A percentile compares a stretch with the other conserved stretches of the same genome.
phyloP scores from a whole-genome alignment of 2,329 filamentous ascomycete genomes.

The Alternaria atra region DNA sequence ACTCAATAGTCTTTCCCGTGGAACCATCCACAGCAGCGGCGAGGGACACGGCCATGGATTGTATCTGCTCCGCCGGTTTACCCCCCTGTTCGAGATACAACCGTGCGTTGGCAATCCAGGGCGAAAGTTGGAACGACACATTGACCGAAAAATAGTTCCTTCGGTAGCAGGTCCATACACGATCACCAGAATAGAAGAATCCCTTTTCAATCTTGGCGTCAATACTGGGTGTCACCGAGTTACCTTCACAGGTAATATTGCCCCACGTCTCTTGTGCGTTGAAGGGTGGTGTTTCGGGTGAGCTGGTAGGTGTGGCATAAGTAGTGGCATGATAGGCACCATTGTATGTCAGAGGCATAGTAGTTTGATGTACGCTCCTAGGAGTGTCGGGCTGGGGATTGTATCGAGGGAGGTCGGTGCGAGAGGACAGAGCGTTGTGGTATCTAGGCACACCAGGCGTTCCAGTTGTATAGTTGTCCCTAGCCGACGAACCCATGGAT shows the following conservation, averaged over 20 bases:
- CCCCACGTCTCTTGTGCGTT: conserved; percentile 61
- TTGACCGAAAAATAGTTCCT: conserved; percentile 90
- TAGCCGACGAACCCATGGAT: conserved; percentile 50
- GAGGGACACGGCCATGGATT: conserved; percentile 82
- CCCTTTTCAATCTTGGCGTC: conserved; percentile 86
- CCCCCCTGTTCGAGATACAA: conserved; percentile 64
- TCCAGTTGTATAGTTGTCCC: conserved; percentile 57
- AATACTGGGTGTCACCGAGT: conserved; percentile 74
- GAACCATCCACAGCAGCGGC: conserved; percentile 83
- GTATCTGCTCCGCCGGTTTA: conserved; percentile 65
- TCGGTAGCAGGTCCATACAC: conserved; percentile 91
- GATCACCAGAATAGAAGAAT: conserved; percentile 78
- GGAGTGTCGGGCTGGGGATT: conserved; percentile 49
- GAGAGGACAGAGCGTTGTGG: conserved; percentile 47
- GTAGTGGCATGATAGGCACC: conserved; percentile 26
- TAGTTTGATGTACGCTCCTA: conserved; percentile 45
- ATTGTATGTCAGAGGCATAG: conserved; percentile 42
- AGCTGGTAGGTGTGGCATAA: conserved; percentile 27
- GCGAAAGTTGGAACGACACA: conserved; percentile 77
- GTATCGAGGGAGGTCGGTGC: conserved; percentile 47
- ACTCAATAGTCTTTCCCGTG: conserved; percentile 77
- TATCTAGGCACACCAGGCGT: conserved; percentile 50
- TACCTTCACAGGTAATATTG: conserved; percentile 68
- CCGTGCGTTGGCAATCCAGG: conserved; percentile 65
- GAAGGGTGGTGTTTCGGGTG: conserved; percentile 55